phyloP scores from a whole-genome alignment of 768 basidiomycete genomes.

The Exsudoporus frostii region DNA sequence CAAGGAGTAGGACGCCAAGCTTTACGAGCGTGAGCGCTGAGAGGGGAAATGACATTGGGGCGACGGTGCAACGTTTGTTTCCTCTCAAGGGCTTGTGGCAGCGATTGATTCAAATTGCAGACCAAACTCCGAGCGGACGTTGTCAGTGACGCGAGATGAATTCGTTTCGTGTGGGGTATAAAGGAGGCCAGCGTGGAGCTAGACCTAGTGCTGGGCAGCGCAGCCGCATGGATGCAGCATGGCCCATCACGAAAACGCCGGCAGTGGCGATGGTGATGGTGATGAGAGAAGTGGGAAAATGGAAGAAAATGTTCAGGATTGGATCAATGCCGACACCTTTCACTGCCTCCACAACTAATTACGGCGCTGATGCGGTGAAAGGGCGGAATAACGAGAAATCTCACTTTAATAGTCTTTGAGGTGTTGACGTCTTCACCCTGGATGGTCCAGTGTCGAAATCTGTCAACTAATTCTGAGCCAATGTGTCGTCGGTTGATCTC shows the following conservation, averaged over 20 bases:
- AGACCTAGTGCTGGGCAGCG: not conserved
- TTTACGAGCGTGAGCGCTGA: conserved; percentile 21
- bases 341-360: no score
- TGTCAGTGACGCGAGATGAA: not conserved
- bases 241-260: not conserved
- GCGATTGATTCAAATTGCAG: not conserved
- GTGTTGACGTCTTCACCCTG: no score
- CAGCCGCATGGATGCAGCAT: not conserved
- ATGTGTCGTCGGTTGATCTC: no score
- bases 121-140: not conserved
- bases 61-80: not conserved
- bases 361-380: no score
- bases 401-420: no score
- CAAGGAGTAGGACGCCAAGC: conserved; percentile 17
- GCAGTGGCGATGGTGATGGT: no score
- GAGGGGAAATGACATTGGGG: not conserved
- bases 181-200: not conserved
- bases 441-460: no score
- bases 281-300: no score
- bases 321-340: no score
- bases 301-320: no score
- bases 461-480: no score
- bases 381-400: no score
- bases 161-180: not conserved
- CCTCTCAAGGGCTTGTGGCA: not conserved